phyloP scores from a whole-genome alignment of 2,329 filamentous ascomycete species.

The Monascus ruber region DNA sequence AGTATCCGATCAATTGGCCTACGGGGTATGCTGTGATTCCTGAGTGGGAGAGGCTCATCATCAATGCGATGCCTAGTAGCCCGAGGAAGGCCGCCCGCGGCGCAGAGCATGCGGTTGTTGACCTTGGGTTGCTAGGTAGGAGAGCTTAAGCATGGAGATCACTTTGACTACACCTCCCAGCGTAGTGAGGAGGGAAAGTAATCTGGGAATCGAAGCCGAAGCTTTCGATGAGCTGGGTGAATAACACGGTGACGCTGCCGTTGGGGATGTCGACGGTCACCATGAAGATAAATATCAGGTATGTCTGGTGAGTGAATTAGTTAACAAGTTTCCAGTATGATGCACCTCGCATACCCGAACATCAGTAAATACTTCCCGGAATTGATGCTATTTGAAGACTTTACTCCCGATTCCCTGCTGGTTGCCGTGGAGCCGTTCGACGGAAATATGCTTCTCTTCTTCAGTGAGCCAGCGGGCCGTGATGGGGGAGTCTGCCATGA shows the following conservation, averaged over 20 bases:
- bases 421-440: constrained; percentile 34
- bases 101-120: too few species aligned
- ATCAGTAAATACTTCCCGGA: constrained; percentile 36
- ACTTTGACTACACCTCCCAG: too few species aligned
- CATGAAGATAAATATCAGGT: constrained; percentile 25
- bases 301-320: constrained; percentile 26
- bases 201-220: constrained; percentile 34
- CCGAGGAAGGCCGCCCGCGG: too few species aligned
- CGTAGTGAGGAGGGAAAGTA: constrained; percentile 14
- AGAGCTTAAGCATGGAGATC: too few species aligned
- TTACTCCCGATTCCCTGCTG: constrained; percentile 43
- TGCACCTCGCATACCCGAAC: too few species aligned
- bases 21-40: too few species aligned
- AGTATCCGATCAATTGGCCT: too few species aligned
- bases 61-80: too few species aligned
- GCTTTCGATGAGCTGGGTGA: constrained; percentile 29
- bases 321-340: too few species aligned
- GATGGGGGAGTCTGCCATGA: background rate
- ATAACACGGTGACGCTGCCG: constrained; percentile 33
- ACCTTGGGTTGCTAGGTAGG: too few species aligned
- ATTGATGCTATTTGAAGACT: constrained; percentile 37
- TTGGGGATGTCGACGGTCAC: constrained; percentile 29
- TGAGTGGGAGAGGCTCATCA: too few species aligned
- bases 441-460: constrained; percentile 24
- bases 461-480: constrained; percentile 9